phyloP scores from a whole-genome alignment of 495 filamentous ascomycete genomes.

The Podospora conica region DNA sequence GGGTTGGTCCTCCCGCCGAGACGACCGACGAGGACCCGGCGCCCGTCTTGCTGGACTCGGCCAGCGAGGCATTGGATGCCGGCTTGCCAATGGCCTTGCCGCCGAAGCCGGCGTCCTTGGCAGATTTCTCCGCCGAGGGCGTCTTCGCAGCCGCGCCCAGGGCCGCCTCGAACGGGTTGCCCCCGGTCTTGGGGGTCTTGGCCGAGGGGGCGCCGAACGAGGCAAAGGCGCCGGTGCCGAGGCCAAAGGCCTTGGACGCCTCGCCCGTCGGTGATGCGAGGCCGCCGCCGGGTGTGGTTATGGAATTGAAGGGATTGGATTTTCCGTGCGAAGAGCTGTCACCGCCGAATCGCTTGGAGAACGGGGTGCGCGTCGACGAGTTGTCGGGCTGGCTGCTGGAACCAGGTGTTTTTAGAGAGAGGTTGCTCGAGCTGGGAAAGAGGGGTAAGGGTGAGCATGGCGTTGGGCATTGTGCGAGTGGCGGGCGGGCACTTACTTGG shows the following conservation, averaged over 20 bases:
- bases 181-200: constrained; percentile 84
- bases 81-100: constrained; percentile 37
- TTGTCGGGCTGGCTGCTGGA: constrained; percentile 53
- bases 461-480: not conserved
- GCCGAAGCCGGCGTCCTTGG: constrained; percentile 43
- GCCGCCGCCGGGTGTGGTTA: constrained; percentile 63
- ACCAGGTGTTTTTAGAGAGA: constrained; percentile 73
- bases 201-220: constrained; percentile 68
- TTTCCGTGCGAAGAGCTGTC: constrained; percentile 71
- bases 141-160: constrained; percentile 59
- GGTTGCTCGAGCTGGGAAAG: constrained; percentile 68
- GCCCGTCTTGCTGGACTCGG: constrained; percentile 31
- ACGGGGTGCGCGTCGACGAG: constrained; percentile 59
- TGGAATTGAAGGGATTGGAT: constrained; percentile 78
- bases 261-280: constrained; percentile 82
- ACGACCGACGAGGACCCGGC: constrained; percentile 21
- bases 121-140: constrained; percentile 53
- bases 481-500: constrained; percentile 60
- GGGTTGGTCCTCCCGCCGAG: constrained; percentile 34
- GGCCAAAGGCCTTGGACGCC: constrained; percentile 86
- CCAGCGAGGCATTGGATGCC: constrained; percentile 35
- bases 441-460: constrained; percentile 12
- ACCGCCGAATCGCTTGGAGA: constrained; percentile 68
- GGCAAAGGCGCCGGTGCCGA: constrained; percentile 93
- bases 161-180: constrained; percentile 68